A percentile compares a stretch with the other conserved stretches of the same genome.
phyloP scores from a whole-genome alignment of 1,139 yeast genomes.

The Suhomyces coccinellae region DNA sequence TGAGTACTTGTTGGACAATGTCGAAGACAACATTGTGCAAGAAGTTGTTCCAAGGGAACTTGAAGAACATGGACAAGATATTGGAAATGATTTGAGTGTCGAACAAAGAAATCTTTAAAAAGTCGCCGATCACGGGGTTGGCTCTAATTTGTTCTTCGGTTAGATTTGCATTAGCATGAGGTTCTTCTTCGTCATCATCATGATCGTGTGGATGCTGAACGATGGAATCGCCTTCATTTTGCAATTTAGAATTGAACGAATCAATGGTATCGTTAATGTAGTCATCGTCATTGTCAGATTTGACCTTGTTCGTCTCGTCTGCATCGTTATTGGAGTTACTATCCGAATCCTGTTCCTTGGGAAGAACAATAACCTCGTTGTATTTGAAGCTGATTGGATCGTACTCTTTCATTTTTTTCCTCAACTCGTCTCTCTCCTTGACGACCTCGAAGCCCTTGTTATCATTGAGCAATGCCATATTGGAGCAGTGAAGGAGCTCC shows the following conservation, averaged over 20 bases:
- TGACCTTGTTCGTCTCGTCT: constrained; percentile 7
- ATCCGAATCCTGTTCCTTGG: constrained; percentile 19
- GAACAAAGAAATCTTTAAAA: constrained; percentile 77
- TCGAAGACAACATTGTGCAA: constrained; percentile 97
- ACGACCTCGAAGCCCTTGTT: constrained; percentile 81
- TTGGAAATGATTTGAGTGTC: constrained; percentile 80
- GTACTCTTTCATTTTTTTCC: constrained; percentile 49
- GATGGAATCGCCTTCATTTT: constrained; percentile 28
- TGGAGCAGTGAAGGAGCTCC: constrained; percentile 91
- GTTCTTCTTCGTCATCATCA: constrained; percentile 41
- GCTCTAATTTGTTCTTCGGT: constrained; percentile 62
- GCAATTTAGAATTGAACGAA: constrained; percentile 43
- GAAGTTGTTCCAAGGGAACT: constrained; percentile 97
- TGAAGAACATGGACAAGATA: constrained; percentile 80
- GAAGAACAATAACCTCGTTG: constrained; percentile 46
- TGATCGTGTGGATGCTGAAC: constrained; percentile 25
- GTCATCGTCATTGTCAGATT: constrained; percentile 21
- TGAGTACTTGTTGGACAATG: constrained; percentile 91
- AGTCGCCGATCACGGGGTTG: constrained; percentile 86
- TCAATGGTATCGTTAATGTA: constrained; percentile 46
- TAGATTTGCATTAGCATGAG: constrained; percentile 54
- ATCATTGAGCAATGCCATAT: constrained; percentile 91
- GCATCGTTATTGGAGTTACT: constrained; percentile 16
- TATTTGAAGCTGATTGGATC: constrained; percentile 51
- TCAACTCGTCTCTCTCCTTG: constrained; percentile 67